Evolutionary conservation across 2,329 filamentous ascomycete species (phyloP).

Genomic region (Nothopassalora personata): DNA sequence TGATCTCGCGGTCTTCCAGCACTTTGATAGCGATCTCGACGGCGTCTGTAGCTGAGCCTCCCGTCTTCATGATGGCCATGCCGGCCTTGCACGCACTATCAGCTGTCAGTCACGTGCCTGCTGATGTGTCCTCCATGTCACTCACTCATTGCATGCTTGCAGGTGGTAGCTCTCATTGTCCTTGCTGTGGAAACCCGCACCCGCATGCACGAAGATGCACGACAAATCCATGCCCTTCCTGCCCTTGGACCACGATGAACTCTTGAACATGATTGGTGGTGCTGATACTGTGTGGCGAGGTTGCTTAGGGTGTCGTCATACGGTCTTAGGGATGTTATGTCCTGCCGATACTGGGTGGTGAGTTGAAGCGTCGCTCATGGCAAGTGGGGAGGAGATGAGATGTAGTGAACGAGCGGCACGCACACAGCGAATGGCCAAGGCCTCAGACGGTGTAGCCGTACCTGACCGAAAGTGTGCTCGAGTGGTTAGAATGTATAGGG

Average conservation of each 20-base stretch:
- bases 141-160: constrained; percentile 81
- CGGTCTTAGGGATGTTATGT: background rate
- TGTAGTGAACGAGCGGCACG: constrained; percentile 1
- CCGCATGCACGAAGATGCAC: constrained; percentile 92
- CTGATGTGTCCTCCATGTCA: constrained; percentile 14
- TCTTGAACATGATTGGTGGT: constrained; percentile 9
- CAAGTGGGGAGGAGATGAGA: background rate
- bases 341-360: background rate
- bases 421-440: background rate
- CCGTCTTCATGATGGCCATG: constrained; percentile 74
- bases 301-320: constrained; percentile 6
- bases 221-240: constrained; percentile 47
- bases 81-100: constrained; percentile 72
- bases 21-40: constrained; percentile 83
- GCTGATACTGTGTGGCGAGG: background rate
- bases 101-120: constrained; percentile 16
- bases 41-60: constrained; percentile 77
- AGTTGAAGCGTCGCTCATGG: background rate
- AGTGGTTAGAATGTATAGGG: background rate
- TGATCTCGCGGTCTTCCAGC: constrained; percentile 91
- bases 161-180: constrained; percentile 83
- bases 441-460: background rate
- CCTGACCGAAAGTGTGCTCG: background rate
- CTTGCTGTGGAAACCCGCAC: constrained; percentile 81
- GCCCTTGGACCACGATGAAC: constrained; percentile 1